Conservation (phyloP, 176 grass and related monocot genomes). For the Pontederia paniculata region DNA sequence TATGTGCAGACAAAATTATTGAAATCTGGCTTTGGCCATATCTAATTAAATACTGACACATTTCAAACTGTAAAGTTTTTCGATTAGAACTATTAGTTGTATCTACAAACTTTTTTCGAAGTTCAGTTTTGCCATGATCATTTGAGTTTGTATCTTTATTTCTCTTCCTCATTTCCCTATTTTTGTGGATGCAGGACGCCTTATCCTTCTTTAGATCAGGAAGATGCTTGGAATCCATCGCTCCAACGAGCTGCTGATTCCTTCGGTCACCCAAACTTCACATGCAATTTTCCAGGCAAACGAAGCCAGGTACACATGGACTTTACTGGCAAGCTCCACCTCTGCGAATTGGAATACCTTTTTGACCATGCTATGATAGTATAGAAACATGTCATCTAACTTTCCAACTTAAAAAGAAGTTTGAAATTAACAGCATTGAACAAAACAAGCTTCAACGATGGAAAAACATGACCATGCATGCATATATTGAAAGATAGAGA, state of each 20-base stretch:
- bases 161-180: too few relatives aligned
- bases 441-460: too few relatives aligned
- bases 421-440: too few relatives aligned
- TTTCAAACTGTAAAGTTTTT: too few relatives aligned
- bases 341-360: not conserved
- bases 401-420: too few relatives aligned
- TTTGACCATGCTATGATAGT: not conserved
- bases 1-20: not conserved
- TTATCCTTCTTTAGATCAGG: not conserved
- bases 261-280: not conserved
- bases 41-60: too few relatives aligned
- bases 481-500: too few relatives aligned
- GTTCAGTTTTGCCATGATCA: not conserved
- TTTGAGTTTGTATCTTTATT: not conserved
- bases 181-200: not conserved
- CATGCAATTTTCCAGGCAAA: not conserved
- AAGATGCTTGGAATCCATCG: slow-evolving; percentile 3
- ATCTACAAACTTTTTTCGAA: too few relatives aligned
- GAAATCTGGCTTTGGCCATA: too few relatives aligned
- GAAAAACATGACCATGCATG: too few relatives aligned
- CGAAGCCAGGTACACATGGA: slow-evolving; percentile 4
- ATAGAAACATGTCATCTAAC: not conserved
- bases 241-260: not conserved
- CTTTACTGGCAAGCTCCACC: not conserved
- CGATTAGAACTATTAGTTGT: too few relatives aligned